phyloP scores from a whole-genome alignment of 2,329 filamentous ascomycete genomes.

The Sphaerulina musiva region DNA sequence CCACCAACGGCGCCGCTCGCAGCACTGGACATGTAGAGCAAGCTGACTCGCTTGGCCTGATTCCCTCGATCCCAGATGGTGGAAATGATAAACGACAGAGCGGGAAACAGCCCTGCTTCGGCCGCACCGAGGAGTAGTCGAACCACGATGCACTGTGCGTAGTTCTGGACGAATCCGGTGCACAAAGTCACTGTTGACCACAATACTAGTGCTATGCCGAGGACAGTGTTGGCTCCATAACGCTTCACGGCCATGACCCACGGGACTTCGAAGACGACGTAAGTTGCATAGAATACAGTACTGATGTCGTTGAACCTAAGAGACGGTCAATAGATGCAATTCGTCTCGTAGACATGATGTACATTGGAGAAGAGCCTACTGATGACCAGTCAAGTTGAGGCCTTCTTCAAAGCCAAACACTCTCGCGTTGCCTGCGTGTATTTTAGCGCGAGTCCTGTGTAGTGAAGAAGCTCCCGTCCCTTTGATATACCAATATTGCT shows the following conservation, averaged over 20 bases:
- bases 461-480: too few species aligned
- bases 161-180: slow-evolving; percentile 32
- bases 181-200: slow-evolving; percentile 29
- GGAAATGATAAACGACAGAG: slow-evolving; percentile 27
- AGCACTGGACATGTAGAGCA: slow-evolving; percentile 24
- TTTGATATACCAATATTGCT: slow-evolving; percentile 15
- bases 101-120: slow-evolving; percentile 30
- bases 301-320: slow-evolving; percentile 18
- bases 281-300: slow-evolving; percentile 20
- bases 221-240: slow-evolving; percentile 22
- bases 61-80: slow-evolving; percentile 28
- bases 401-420: slow-evolving; percentile 20
- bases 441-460: not conserved
- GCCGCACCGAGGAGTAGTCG: slow-evolving; percentile 28
- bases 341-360: not conserved
- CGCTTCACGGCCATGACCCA: slow-evolving; percentile 25
- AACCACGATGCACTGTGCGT: slow-evolving; percentile 26
- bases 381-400: slow-evolving; percentile 15
- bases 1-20: slow-evolving; percentile 27
- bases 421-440: slow-evolving; percentile 15
- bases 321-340: not conserved
- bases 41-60: slow-evolving; percentile 28
- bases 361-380: not conserved
- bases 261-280: slow-evolving; percentile 18
- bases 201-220: slow-evolving; percentile 20